Conservation (phyloP, 805 yeast species). For the Saccharomycopsis oosterbeekiorum region DNA sequence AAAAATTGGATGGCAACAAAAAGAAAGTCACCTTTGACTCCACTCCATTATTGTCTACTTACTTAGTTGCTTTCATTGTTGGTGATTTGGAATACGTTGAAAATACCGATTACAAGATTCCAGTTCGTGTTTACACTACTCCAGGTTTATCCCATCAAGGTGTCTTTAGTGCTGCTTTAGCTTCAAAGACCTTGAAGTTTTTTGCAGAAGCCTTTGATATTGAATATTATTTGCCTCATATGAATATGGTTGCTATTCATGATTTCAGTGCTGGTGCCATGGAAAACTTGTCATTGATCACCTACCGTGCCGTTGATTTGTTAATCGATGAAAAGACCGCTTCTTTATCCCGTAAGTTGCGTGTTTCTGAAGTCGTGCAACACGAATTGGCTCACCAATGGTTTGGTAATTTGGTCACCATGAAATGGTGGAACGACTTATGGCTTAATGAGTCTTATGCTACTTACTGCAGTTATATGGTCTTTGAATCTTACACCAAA, state of each 20-base stretch:
- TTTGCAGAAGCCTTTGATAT: constrained; percentile 67
- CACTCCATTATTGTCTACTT: constrained; percentile 81
- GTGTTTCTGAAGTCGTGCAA: constrained; percentile 79
- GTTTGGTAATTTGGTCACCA: constrained; percentile 84
- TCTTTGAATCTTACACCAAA: constrained; percentile 63
- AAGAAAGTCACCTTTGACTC: constrained; percentile 59
- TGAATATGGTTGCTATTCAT: constrained; percentile 75
- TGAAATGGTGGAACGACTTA: constrained; percentile 89
- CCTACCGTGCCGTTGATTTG: constrained; percentile 69
- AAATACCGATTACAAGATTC: constrained; percentile 53
- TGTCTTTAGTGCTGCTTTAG: constrained; percentile 60
- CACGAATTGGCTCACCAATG: constrained; percentile 90
- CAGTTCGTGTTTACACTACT: constrained; percentile 73
- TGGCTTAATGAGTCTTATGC: constrained; percentile 89
- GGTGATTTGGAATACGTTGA: constrained; percentile 74
- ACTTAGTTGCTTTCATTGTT: constrained; percentile 71
- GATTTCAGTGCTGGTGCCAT: constrained; percentile 83
- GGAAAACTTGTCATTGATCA: constrained; percentile 80
- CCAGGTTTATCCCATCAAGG: constrained; percentile 69
- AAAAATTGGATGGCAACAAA: constrained; percentile 31
- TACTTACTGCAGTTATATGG: constrained; percentile 56
- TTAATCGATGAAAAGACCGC: constrained; percentile 65
- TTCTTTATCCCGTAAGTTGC: constrained; percentile 50
- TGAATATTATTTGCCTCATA: constrained; percentile 69
- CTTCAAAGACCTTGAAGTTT: constrained; percentile 65